Evolutionary conservation across 2,329 filamentous ascomycete species (phyloP), one percentile per base, ranked within the genome.

Genomic region (Calonectria henricotiae): DNA sequence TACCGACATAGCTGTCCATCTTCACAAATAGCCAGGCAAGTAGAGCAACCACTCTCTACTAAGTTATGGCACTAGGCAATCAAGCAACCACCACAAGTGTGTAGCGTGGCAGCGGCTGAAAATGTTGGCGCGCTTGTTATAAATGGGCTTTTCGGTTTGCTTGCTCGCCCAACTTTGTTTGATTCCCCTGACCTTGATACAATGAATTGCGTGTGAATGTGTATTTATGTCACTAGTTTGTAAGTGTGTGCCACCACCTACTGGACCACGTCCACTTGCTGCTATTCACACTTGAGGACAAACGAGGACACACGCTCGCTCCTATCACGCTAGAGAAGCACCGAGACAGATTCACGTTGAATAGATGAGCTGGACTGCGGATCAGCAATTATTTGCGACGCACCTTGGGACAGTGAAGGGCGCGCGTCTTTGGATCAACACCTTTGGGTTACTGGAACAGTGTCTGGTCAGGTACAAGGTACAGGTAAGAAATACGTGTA

Each of bases 151-250:
- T 51, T 54, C 35, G 32, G 71, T 54, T 63, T 71, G 62, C 62
- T 67, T 65, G 63, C 61, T 67, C 71, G 71, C 25, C 49, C 20
- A 41, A 41, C 54, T 23, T 41, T 41, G n/a, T 39, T 41, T 62
- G 46, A 41, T 73, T 71, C 66, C 70, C 72, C 73, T 73, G 72
- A 73, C 73, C 30, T 67, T 77, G 62, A 72, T 70, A 65, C 64
- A 35, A 43, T 13, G 49, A 35, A 11, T 43, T 69, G 27, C 51
- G 64, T 49, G 51, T 49, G 55, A 61, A 51, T 46, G 23, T 46
- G 46, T 69, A 25, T 41, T 43, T 17, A n/a, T 20, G 17, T 32
- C 35, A 54, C 65, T 62, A 47, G 44, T 66, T 66, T 61, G 60
- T 70, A 46, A 23, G 58, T 71, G 65, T 65, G 69, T 65, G 49